Evolutionary conservation across 495 filamentous ascomycete species (phyloP).

Genomic region (Delitschia confertaspora): DNA sequence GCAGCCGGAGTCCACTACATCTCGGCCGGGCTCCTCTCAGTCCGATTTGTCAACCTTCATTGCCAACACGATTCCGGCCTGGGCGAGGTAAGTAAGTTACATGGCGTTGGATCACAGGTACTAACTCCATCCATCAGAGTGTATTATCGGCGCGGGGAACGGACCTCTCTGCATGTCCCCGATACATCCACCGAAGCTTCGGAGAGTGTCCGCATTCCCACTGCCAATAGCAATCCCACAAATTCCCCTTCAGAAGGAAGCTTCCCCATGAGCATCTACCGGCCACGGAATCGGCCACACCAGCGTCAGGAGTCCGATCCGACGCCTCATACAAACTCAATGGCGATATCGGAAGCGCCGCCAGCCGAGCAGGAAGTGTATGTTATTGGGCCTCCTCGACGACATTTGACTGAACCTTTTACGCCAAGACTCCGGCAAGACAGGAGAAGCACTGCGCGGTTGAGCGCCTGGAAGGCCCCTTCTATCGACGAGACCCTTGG

Average conservation of each 20-base stretch:
- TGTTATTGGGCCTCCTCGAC: conserved; percentile 17
- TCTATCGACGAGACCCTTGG: conserved; percentile 56
- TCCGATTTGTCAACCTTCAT: conserved; percentile 44
- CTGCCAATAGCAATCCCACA: conserved; percentile 25
- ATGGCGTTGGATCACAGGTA: conserved; percentile 37
- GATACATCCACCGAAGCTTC: conserved; percentile 16
- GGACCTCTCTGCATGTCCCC: conserved; percentile 26
- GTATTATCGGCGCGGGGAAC: conserved; percentile 32
- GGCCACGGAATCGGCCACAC: conserved; percentile 32
- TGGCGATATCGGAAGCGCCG: conserved; percentile 12
- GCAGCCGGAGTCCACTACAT: conserved; percentile 36
- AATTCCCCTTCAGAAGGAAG: conserved; percentile 30
- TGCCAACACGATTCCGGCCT: conserved; percentile 49
- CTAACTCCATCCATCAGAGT: conserved; percentile 14
- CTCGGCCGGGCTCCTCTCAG: conserved; percentile 29
- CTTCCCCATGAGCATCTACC: conserved; percentile 35
- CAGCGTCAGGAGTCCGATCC: no score
- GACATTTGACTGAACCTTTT: conserved; percentile 39
- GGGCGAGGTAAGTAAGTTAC: conserved; percentile 44
- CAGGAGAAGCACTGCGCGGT: conserved; percentile 41
- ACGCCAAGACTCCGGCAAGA: conserved; percentile 68
- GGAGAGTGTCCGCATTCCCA: conserved; percentile 19
- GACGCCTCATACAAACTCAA: conserved; percentile 15
- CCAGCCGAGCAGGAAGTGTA: conserved; percentile 22
- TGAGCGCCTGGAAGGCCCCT: conserved; percentile 50